Percentiles rank a stretch among this genome's conserved stretches.
These are phyloP conservation scores for Lentinus polychrous DNA, from an alignment of 1,284 basidiomycete genomes.

Conservation along the genomic window DNA sequence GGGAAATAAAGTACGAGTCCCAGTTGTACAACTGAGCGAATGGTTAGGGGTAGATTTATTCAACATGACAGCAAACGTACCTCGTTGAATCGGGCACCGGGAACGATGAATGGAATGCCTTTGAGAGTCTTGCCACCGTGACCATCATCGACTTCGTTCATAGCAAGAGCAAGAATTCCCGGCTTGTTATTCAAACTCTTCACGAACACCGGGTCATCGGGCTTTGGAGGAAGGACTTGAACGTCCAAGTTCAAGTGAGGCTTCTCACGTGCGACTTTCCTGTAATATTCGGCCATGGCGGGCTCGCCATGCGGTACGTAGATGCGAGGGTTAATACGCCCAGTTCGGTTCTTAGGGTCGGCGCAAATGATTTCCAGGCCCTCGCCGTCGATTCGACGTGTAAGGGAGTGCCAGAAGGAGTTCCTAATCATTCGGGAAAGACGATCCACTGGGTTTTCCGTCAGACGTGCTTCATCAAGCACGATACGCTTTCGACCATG, in stretches of 20 bases:
- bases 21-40: conserved; percentile 72
- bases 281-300: conserved; percentile 92
- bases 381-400: conserved; percentile 93
- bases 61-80: conserved; percentile 36
- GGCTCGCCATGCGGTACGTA: conserved; percentile 92
- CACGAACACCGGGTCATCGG: conserved; percentile 85
- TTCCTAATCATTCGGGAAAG: conserved; percentile 97
- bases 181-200: conserved; percentile 92
- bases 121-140: conserved; percentile 77
- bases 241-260: conserved; percentile 90
- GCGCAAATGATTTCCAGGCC: conserved; percentile 95
- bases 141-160: conserved; percentile 85
- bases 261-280: conserved; percentile 73
- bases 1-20: conserved; percentile 92
- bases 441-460: conserved; percentile 96
- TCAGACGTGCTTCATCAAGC: conserved; percentile 92
- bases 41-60: not conserved
- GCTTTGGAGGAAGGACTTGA: conserved; percentile 78
- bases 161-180: conserved; percentile 91
- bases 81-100: conserved; percentile 97
- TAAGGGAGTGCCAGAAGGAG: conserved; percentile 97
- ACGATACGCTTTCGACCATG: conserved; percentile 94
- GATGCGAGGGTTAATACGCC: conserved; percentile 82
- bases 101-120: conserved; percentile 95
- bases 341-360: conserved; percentile 94